Evolutionary conservation across 2,329 filamentous ascomycete genomes (phyloP), one percentile per base, ranked within the genome.

Genomic region (Rhytidhysteron rufulum): DNA sequence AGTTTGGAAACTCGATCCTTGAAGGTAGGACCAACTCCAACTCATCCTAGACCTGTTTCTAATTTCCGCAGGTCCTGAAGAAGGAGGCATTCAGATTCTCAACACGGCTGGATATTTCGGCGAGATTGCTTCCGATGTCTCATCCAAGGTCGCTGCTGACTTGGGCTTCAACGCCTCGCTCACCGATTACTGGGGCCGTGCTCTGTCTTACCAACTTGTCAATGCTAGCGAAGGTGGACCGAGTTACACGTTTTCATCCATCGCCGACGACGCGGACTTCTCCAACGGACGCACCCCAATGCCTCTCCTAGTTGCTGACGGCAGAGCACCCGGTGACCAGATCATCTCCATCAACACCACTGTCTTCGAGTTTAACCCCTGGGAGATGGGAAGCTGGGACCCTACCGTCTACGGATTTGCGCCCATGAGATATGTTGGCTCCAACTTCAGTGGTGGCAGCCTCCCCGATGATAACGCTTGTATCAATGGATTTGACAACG

Each of bases 121-220:
- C 3, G 70, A 81, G 20, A 63, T 91, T 13, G 57, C 69, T 5
- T 63, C 77, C 9, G 71, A 78, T 11, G 83, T 89, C 1, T 49
- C 70, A 0, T 69, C 60, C 4, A 93, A 91, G 67, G 54, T 58
- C 1, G 63, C 82, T 42, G 83, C 82, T 13, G 79, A 80, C 0
- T 90, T 75, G 57, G 27, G 41, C 1, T 91, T 77, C 63, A 59
- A 65, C 18, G 79, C 78, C 3, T 85, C 86, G 7, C 74, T 95
- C 42, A 95, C 90, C 0, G 90, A 96, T 68, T 88, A 88, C 63
- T 95, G 89, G 72, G 87, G 86, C 20, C 84, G 89, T 42, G 86
- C 86, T 34, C 74, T 95, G n/a, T 83, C 83, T 1, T 94, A 85
- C 66, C 89, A 95, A 67, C 77, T 95, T 34, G 78, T 95, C 59